Evolutionary conservation across 108 stramenopile genomes (phyloP).

Genomic region (Aureococcus anophagefferens): DNA sequence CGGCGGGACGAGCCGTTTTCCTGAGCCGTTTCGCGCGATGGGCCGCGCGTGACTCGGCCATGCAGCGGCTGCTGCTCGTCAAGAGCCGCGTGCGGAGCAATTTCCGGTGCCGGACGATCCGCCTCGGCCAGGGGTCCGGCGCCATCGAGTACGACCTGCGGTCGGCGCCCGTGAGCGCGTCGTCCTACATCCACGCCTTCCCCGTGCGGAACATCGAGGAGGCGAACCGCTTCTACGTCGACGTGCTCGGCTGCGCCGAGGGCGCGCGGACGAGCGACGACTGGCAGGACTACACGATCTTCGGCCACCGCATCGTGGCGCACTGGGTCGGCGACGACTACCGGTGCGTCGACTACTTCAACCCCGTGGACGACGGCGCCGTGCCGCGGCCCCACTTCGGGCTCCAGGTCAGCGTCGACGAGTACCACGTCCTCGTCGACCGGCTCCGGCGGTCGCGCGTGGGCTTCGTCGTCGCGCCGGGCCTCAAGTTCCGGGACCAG

Average conservation of each 20-base stretch:
- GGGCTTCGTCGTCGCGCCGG: constrained; percentile 84
- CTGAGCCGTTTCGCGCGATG: too few relatives aligned
- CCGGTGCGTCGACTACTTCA: constrained; percentile 83
- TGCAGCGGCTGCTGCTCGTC: too few relatives aligned
- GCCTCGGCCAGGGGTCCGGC: too few relatives aligned
- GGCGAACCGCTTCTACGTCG: constrained; percentile 83
- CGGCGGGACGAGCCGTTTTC: too few relatives aligned
- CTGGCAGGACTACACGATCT: constrained; percentile 90
- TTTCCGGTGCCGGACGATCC: too few relatives aligned
- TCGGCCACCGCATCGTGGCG: constrained; percentile 89
- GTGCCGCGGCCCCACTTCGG: constrained; percentile 95
- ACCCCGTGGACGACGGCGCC: constrained; percentile 96
- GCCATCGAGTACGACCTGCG: neutral
- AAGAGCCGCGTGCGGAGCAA: too few relatives aligned
- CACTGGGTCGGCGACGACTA: constrained; percentile 88
- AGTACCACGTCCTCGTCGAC: constrained; percentile 74
- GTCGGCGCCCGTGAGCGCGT: neutral
- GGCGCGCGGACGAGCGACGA: constrained; percentile 70
- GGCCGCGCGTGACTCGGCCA: too few relatives aligned
- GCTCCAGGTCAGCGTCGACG: constrained; percentile 53
- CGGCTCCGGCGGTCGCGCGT: constrained; percentile 55
- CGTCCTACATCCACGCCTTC: constrained; percentile 83
- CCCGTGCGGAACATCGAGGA: constrained; percentile 83
- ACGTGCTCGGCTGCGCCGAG: constrained; percentile 72
- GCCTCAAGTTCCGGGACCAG: constrained; percentile 73